A percentile compares a stretch with the other conserved stretches of the same genome.
These are phyloP conservation scores for Maudiozyma barnettii DNA, from an alignment of 805 yeast genomes.

Conservation along the genomic window DNA sequence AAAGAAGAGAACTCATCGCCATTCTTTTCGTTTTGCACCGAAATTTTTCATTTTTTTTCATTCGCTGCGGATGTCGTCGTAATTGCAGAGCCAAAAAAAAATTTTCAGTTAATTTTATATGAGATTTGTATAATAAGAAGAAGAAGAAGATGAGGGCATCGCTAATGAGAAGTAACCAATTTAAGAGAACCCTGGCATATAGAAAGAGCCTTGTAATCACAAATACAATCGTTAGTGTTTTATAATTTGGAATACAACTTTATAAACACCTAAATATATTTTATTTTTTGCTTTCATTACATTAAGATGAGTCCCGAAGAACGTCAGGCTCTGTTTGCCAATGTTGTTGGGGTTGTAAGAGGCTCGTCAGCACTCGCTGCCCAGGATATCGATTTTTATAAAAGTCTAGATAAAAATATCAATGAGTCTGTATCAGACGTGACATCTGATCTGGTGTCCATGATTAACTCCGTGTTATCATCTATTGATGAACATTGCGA, in stretches of 20 bases:
- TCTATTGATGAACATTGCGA: slow-evolving; percentile 30
- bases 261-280: too few species aligned
- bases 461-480: slow-evolving; percentile 39
- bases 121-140: neutral
- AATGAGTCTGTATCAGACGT: slow-evolving; percentile 33
- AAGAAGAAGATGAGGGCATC: neutral
- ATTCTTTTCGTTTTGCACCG: too few species aligned
- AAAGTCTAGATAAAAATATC: slow-evolving; percentile 46
- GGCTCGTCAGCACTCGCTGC: slow-evolving; percentile 62
- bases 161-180: too few species aligned
- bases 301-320: slow-evolving; percentile 4
- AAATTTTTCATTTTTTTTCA: too few species aligned
- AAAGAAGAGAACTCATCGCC: too few species aligned
- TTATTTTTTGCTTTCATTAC: too few species aligned
- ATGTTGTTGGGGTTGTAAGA: slow-evolving; percentile 40
- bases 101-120: neutral
- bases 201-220: too few species aligned
- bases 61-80: neutral
- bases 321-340: slow-evolving; percentile 5
- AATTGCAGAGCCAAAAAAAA: neutral
- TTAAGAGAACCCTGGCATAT: too few species aligned
- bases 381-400: slow-evolving; percentile 71
- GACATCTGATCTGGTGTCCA: slow-evolving; percentile 34
- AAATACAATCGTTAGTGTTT: too few species aligned
- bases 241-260: too few species aligned